Evolutionary conservation across 768 basidiomycete genomes (phyloP).

Genomic region (Amanita pallidorosea): DNA sequence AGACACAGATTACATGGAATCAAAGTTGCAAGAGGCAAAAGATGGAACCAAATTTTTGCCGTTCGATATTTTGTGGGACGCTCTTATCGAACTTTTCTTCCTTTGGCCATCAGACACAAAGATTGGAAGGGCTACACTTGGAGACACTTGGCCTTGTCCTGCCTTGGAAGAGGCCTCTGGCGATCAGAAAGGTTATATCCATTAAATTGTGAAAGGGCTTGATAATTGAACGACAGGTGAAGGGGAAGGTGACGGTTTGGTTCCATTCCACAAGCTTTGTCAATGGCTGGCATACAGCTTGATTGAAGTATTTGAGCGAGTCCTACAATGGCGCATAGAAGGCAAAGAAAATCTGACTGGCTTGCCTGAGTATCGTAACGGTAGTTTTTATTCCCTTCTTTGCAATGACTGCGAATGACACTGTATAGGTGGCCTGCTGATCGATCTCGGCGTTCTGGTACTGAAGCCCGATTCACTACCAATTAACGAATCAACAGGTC

Average conservation of each 20-base stretch:
- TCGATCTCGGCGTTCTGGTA: slow-evolving; percentile 73
- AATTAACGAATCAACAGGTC: slow-evolving; percentile 33
- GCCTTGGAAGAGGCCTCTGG: slow-evolving; percentile 22
- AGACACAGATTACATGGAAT: slow-evolving; percentile 54
- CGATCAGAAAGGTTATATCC: slow-evolving; percentile 9
- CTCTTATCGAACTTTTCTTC: slow-evolving; percentile 71
- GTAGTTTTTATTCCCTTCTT: slow-evolving; percentile 20
- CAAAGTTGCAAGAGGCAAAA: slow-evolving; percentile 34
- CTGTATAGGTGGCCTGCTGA: slow-evolving; percentile 65
- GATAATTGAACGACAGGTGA: slow-evolving; percentile 4
- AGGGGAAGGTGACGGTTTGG: slow-evolving; percentile 55
- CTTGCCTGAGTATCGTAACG: slow-evolving; percentile 92
- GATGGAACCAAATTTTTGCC: slow-evolving; percentile 41
- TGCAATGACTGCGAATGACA: not conserved
- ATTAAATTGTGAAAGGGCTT: slow-evolving; percentile 3
- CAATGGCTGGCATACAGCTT: slow-evolving; percentile 91
- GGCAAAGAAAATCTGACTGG: slow-evolving; percentile 84
- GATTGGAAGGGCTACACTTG: slow-evolving; percentile 61
- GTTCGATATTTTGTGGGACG: slow-evolving; percentile 69
- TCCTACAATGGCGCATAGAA: slow-evolving; percentile 73
- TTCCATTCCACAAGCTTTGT: slow-evolving; percentile 94
- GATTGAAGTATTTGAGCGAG: slow-evolving; percentile 70
- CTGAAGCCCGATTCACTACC: slow-evolving; percentile 51
- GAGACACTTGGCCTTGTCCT: slow-evolving; percentile 90
- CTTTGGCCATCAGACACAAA: slow-evolving; percentile 83